Base-by-base conservation (phyloP, 1,139 yeast species). In the Hyphopichia buzzinii region DNA sequence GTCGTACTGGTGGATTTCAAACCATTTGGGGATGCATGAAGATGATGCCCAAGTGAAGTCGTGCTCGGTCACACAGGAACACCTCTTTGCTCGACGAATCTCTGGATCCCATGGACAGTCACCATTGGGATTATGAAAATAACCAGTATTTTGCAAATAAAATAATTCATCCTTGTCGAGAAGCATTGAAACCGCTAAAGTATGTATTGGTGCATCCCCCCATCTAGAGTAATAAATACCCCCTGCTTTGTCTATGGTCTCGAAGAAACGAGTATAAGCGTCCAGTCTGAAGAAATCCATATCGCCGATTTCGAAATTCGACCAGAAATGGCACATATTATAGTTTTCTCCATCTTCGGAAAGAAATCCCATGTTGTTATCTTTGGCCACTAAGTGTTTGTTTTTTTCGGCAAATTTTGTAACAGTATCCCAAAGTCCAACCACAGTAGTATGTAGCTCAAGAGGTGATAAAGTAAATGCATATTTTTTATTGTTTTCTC, bases 191-290 rank as follows among this genome's bases (percentile, higher is more conserved):
- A 52, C 52, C 1, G 54, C 58, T 34, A 54, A 39, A 4, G 57
- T 41, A 35, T 54, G 60, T 28, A 55, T 41, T n/a, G 60, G 60
- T 1, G 57, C 60, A 38, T 54, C 60, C 11, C 59, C 59, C 60
- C 60, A 55, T 11, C 59, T 46, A 32, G 53, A 55, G 39, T 55
- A 55, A 38, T 45, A 54, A 35, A 55, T 52, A 2, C 58, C 57
- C 0, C 59, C 60, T 3, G 43, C 36, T 12, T 29, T 26, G 38
- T 55, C 59, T 33, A 55, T 39, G 26, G 43, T 39, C 15, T 47
- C 42, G 31, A 55, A 55, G 33, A 44, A 49, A 14, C 40, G 43
- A 15, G 39, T 30, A 39, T 55, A 55, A 30, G 44, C 39, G 6
- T 39, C 37, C 35, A 38, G 40, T 21, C 44, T 34, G 33, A 46